phyloP scores from a whole-genome alignment of 148 eudicot species.

The Rhododendron ovatum region DNA sequence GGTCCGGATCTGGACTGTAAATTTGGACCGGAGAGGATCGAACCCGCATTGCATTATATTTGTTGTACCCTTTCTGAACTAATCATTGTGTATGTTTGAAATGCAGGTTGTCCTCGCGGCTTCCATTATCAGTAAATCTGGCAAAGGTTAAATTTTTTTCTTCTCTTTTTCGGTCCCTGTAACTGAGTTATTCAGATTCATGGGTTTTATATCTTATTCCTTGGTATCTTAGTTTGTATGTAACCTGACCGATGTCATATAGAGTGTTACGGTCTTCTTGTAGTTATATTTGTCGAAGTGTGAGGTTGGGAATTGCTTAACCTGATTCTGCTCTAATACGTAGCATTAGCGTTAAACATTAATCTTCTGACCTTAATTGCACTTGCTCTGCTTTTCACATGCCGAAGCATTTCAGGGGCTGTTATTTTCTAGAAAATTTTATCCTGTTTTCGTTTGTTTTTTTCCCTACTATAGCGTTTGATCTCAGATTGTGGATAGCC shows the following conservation, averaged over 20 bases:
- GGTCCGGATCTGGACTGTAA: too few relatives aligned
- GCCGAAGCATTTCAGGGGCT: neutral
- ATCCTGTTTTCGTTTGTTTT: neutral
- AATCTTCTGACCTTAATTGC: neutral
- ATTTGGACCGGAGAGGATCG: neutral
- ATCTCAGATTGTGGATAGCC: neutral
- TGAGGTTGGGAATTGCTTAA: neutral
- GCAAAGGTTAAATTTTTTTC: constrained; percentile 28
- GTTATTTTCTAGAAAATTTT: neutral
- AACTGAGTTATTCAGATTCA: neutral
- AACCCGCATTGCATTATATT: neutral
- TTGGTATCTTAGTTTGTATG: neutral
- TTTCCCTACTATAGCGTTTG: neutral
- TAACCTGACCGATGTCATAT: too few relatives aligned
- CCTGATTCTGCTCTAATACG: neutral
- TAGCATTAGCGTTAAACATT: neutral
- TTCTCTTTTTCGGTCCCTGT: neutral
- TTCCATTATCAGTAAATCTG: constrained; percentile 42
- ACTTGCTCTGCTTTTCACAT: neutral
- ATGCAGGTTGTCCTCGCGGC: constrained; percentile 48
- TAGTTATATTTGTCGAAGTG: neutral
- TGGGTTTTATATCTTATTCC: neutral
- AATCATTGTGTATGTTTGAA: neutral
- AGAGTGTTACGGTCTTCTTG: neutral
- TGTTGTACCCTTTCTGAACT: neutral